Base-by-base conservation (phyloP, 164 flowering plant genomes). In the Vitis riparia region DNA sequence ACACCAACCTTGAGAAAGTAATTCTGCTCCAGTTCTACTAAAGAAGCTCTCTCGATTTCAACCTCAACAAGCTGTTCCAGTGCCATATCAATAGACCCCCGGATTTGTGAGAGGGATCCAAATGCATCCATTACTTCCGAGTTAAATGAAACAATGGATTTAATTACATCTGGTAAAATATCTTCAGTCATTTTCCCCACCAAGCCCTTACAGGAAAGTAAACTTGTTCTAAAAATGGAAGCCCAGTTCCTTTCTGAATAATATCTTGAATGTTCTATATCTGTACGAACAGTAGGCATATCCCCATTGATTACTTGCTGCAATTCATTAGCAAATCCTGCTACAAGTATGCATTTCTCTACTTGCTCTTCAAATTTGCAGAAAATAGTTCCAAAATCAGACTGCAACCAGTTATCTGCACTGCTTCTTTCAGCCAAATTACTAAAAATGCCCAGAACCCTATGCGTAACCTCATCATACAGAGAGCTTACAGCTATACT, bases 91-190 rank as follows among this genome's bases (percentile, higher is more conserved):
- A 88, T 77, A 5, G 99, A 88, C 48, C 94, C 98, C 15, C 93
- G 81, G 17, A 90, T 83, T 75, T 89, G 97, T 55, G 99, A 92
- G 70, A 93, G 81, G 19, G 88, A 84, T 68, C 91, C 97, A 82
- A 91, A 91, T 56, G 90, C 87, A 82, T 95, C 98, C 96, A 88
- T 90, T 15, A 87, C 87, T 71, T 88, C 97, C 56, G 96, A 86
- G 63, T 88, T 85, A 65, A 70, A 83, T 48, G 96, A 89, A 75
- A 93, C 68, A 70, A 87, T 80, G 59, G 86, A 85, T 69, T 76
- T 83, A 63, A 90, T 77, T 16, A 90, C 59, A 75, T 87, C 89
- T n/a, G 93, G 92, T 48, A 95, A 81, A 77, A 87, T 87, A 73
- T 62, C 79, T 75, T 88, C 96, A 70, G 77, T 79, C 91, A 92